phyloP scores from a whole-genome alignment of 2,329 filamentous ascomycete species.

The Venturia effusa region DNA sequence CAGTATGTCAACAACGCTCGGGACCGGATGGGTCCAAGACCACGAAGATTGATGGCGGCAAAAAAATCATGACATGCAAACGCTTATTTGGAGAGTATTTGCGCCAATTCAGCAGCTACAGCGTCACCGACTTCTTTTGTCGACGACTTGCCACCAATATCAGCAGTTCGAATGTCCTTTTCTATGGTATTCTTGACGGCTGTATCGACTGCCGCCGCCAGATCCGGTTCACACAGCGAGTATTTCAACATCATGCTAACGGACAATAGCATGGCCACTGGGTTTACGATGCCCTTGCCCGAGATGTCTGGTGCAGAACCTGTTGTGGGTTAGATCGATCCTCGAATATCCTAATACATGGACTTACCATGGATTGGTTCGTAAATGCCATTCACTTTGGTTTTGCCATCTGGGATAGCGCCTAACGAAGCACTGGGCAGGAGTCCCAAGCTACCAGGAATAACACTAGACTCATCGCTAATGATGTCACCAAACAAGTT shows the following conservation, averaged over 20 bases:
- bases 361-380: constrained; percentile 85
- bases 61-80: background rate
- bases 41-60: background rate
- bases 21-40: background rate
- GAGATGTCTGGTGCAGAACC: constrained; percentile 89
- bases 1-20: no score
- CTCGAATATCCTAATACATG: background rate
- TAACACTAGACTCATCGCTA: constrained; percentile 87
- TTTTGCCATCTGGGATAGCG: constrained; percentile 76
- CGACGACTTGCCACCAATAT: constrained; percentile 67
- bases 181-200: constrained; percentile 76
- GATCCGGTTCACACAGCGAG: constrained; percentile 67
- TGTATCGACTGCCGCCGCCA: constrained; percentile 69
- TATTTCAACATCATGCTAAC: constrained; percentile 95
- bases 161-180: constrained; percentile 64
- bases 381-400: constrained; percentile 84
- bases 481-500: constrained; percentile 97
- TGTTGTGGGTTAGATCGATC: constrained; percentile 23
- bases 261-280: constrained; percentile 82
- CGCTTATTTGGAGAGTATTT: constrained; percentile 5
- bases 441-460: constrained; percentile 80
- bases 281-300: constrained; percentile 84
- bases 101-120: constrained; percentile 56
- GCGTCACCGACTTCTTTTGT: constrained; percentile 79
- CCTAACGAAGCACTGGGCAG: constrained; percentile 80